Evolutionary conservation across 2,329 filamentous ascomycete species (phyloP), one percentile per base, ranked within the genome.

Genomic region (Aspergillus intermedius): DNA sequence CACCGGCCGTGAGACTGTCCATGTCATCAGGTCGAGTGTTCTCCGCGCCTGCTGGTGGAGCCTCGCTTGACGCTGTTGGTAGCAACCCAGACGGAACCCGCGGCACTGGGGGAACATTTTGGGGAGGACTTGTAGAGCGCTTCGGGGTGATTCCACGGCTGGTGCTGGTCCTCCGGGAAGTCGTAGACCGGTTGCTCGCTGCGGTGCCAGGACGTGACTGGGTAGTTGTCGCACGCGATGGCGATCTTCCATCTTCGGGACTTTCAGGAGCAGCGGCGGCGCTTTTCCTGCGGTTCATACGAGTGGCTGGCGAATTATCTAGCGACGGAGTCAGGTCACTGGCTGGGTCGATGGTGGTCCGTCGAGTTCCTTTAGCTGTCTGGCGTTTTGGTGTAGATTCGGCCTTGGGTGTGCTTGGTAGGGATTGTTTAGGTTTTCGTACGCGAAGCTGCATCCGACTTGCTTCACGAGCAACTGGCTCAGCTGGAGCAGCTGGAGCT

Each of bases 381-480:
- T 76, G 72, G 34, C 76, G 75, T 44, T 78, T 77, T 10, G 78
- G 76, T 2, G 77, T 74, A 3, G 8, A 12, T n/a, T 75, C 72
- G 8, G 77, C 74, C n/a, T 75, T 70, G 3, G 79, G 71, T 46
- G 76, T 83, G 6, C 75, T 66, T 10, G 73, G 72, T 1, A 60
- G 54, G 0, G 67, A 63, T 1, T 64, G 60, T 51, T 73, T 77
- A 9, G 72, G 61, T 62, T 85, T 89, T 52, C 88, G 81, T 49
- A 85, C 83, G 28, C 90, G 81, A 46, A 93, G 73, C 53, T 88
- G 83, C 79, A 86, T 87, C 49, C 86, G 78, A n/a, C 76, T 78
- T 37, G 74, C 74, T 10, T 80, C 75, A 10, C 74, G 66, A 2
- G 71, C 67, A 34, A 47, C 39, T n/a, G 49, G 28, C 3, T 54